Percentiles rank a stretch among this genome's conserved stretches.
phyloP scores from a whole-genome alignment of 441 rosid genomes.

The Pelargonium australe region DNA sequence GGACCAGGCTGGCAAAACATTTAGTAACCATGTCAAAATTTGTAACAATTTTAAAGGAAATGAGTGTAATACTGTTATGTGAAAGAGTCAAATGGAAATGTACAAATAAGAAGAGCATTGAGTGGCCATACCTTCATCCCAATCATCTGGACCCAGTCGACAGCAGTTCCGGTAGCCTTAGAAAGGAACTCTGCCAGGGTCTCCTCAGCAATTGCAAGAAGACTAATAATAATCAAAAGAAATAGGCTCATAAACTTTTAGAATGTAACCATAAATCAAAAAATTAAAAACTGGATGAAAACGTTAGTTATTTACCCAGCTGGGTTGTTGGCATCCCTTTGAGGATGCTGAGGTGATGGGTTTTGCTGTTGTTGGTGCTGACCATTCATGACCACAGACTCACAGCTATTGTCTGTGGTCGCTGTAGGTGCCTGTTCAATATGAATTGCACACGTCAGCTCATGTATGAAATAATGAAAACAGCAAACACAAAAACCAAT shows the following conservation, averaged over 20 bases:
- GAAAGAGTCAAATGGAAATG: neutral
- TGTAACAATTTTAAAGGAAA: neutral
- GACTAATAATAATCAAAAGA: conserved; percentile 40
- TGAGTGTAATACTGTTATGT: too few relatives aligned
- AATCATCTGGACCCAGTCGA: conserved; percentile 99
- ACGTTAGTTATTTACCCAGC: conserved; percentile 61
- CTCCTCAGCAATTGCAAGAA: conserved; percentile 97
- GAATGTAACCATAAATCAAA: conserved; percentile 8
- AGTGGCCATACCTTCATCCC: conserved; percentile 92
- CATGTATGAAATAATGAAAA: neutral
- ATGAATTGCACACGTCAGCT: conserved; percentile 5
- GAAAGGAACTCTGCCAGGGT: conserved; percentile 99
- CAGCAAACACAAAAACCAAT: neutral
- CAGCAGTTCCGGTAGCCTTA: conserved; percentile 99
- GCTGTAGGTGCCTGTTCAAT: conserved; percentile 48
- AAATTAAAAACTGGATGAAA: neutral
- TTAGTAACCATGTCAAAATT: conserved; percentile 5
- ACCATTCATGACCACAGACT: conserved; percentile 51
- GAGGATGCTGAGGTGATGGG: conserved; percentile 79
- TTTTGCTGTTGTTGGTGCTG: conserved; percentile 9
- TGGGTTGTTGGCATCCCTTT: conserved; percentile 88
- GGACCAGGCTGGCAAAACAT: conserved; percentile 89
- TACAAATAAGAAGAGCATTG: neutral
- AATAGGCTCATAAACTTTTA: neutral
- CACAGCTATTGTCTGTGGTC: conserved; percentile 75